These are phyloP conservation scores for Phytophthora ramorum DNA, from an alignment of 352 stramenopile species.

Conservation along the genomic window DNA sequence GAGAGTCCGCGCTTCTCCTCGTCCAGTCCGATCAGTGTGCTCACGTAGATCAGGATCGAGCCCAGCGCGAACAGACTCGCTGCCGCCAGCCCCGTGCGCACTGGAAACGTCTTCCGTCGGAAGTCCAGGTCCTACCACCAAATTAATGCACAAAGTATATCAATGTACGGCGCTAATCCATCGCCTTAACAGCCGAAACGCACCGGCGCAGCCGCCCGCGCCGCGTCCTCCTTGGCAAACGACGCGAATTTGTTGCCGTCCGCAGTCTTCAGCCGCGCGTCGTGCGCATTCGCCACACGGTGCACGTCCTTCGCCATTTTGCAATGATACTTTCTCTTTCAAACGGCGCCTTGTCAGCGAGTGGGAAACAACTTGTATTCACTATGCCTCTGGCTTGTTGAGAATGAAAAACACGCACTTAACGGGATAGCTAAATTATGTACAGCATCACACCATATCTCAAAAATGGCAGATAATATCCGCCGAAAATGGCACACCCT, in stretches of 20 bases:
- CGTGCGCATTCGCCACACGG: constrained; percentile 37
- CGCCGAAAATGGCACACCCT: constrained; percentile 19
- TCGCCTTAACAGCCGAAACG: background rate
- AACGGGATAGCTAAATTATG: constrained; percentile 2
- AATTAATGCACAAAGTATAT: background rate
- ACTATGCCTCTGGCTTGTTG: no score
- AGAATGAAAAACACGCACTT: constrained; percentile 7
- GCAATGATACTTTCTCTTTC: background rate
- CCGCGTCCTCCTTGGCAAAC: constrained; percentile 43
- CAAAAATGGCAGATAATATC: background rate
- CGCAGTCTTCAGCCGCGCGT: constrained; percentile 44
- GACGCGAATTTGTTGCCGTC: constrained; percentile 41
- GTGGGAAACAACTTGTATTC: no score
- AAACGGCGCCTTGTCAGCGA: no score
- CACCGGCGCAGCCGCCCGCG: constrained; percentile 37
- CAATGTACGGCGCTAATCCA: background rate
- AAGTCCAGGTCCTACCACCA: constrained; percentile 38
- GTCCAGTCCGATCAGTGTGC: constrained; percentile 78
- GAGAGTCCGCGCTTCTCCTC: constrained; percentile 76
- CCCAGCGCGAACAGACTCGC: constrained; percentile 74
- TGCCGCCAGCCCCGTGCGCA: constrained; percentile 78
- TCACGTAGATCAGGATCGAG: constrained; percentile 79
- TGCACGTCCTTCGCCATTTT: constrained; percentile 67
- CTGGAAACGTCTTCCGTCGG: constrained; percentile 65
- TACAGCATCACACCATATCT: background rate